Base-by-base conservation (phyloP, 352 stramenopile species). In the Pythium phragmitis region DNA sequence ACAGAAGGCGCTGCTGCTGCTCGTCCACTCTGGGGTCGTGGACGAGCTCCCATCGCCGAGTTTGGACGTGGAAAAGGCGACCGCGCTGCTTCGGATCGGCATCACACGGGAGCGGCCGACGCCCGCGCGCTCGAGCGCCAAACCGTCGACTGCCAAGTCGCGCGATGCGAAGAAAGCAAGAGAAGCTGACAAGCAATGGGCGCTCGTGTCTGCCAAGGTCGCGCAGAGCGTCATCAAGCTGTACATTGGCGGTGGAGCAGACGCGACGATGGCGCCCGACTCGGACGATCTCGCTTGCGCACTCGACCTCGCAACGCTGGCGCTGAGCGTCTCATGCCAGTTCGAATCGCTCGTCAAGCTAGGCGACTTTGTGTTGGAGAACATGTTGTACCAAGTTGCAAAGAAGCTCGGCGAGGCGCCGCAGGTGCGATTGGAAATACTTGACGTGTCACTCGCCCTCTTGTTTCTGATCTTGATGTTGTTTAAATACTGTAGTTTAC, bases 361-460 rank as follows among this genome's bases (percentile, higher is more conserved):
- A 13, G 72, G 73, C 26, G 82, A 90, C 23, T 68, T 90, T 36
- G 82, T 91, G 51, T 23, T 88, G 23, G 84, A 91, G 49, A 93
- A 90, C 62, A 69, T 93, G 71, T 70, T 93, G 13, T 93, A 93
- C 39, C 84, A 93, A 70, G 73, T 91, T 13, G 71, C 82, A 34
- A 93, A 93, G 70, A 90, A 88, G 46, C 85, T 82, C 52, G 63
- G 70, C 0, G 82, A 90, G 28, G 76, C 87, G 9, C 73, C 77
- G 11, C 56, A 72, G 34, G 82, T 84, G 48, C 33, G 73, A 64
- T 16, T 5, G 36, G 8, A 14, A 21, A 26, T 34, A 11, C 1
- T 60, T 51, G 33, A 6, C 7, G 7, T 50, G 7, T 59, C 11
- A 11, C 13, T 17, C 21, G 23, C 51, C n/a, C 46, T 39, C 2